These are phyloP conservation scores for Sphaerobolus stellatus DNA, from an alignment of 1,284 basidiomycete species.

Conservation along the genomic window DNA sequence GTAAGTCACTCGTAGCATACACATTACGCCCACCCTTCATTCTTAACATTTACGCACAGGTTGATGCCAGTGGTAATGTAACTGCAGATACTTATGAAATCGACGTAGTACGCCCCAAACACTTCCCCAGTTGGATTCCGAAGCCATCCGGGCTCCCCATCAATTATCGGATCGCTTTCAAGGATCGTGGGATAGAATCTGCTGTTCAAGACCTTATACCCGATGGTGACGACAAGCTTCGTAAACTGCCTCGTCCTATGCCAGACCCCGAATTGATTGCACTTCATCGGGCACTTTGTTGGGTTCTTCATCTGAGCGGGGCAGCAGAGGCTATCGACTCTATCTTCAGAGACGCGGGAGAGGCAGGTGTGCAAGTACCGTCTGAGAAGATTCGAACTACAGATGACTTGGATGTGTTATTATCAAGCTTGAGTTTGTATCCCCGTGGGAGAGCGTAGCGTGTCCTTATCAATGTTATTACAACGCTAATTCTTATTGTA, in stretches of 20 bases:
- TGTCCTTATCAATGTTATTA: too few relatives aligned
- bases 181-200: background rate
- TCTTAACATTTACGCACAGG: background rate
- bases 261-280: background rate
- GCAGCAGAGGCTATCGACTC: conserved; percentile 33
- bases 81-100: background rate
- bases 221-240: background rate
- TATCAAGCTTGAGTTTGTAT: conserved; percentile 9
- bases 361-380: conserved; percentile 14
- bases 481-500: too few relatives aligned
- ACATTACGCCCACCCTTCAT: background rate
- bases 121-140: background rate
- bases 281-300: background rate
- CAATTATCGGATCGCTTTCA: background rate
- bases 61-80: background rate
- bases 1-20: background rate
- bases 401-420: background rate
- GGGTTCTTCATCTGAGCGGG: conserved; percentile 32
- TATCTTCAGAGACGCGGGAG: conserved; percentile 29
- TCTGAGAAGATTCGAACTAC: background rate
- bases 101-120: background rate
- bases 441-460: too few relatives aligned
- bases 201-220: background rate
- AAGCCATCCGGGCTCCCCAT: background rate
- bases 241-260: background rate